Conservation (phyloP, 441 rosid genomes). For the Rhodomyrtus psidioides region DNA sequence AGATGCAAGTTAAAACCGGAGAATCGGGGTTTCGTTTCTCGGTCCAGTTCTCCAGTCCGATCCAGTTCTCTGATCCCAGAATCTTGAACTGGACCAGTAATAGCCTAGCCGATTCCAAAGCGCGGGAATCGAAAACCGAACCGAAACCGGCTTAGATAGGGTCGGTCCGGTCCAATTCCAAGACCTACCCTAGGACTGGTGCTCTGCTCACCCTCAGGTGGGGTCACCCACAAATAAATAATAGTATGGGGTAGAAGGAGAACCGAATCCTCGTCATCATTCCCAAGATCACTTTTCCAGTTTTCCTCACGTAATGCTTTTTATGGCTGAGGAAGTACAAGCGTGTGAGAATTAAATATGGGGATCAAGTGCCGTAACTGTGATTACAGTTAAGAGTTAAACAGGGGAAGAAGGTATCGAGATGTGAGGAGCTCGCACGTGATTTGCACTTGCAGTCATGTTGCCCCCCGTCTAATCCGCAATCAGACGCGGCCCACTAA, state of each 20-base stretch:
- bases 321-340: neutral
- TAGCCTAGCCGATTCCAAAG: neutral
- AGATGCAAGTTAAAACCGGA: no score
- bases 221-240: neutral
- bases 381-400: neutral
- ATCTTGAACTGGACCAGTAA: fast-evolving
- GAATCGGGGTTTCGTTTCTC: no score
- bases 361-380: neutral
- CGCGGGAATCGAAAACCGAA: neutral
- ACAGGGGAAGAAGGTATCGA: neutral
- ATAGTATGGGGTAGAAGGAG: neutral
- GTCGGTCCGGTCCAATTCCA: neutral
- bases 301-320: neutral
- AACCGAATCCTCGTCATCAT: neutral
- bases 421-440: neutral
- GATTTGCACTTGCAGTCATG: neutral
- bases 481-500: neutral
- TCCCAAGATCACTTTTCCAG: neutral
- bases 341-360: neutral
- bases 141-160: fast-evolving
- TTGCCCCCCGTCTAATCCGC: neutral
- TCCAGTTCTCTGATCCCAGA: neutral
- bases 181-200: neutral
- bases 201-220: no score
- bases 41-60: no score